Percentiles rank a stretch among this genome's conserved stretches.
These are phyloP conservation scores for Corymbia maculata DNA, from an alignment of 345 rosid species.

Conservation along the genomic window DNA sequence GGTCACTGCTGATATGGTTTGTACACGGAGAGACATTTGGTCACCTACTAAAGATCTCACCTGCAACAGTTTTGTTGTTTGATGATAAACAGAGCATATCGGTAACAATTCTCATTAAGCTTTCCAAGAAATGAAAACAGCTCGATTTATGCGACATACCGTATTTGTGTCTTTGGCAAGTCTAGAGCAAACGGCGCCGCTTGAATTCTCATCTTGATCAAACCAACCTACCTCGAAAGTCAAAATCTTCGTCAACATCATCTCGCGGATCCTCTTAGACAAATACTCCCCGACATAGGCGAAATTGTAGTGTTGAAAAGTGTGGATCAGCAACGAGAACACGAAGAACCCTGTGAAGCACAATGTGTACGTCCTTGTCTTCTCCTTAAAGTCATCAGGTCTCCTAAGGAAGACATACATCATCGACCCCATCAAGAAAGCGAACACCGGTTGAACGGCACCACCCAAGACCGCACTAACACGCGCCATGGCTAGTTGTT, in stretches of 20 bases:
- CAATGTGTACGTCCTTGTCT: neutral
- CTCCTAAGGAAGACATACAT: neutral
- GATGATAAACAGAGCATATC: neutral
- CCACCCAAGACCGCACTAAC: neutral
- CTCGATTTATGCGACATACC: neutral
- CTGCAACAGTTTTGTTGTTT: neutral
- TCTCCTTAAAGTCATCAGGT: neutral
- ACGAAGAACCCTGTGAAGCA: neutral
- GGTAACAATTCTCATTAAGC: neutral
- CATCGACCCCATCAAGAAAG: neutral
- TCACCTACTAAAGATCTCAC: neutral
- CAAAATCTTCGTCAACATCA: conserved; percentile 19
- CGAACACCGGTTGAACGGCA: neutral
- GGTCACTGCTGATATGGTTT: neutral
- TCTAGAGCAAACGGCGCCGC: conserved; percentile 24
- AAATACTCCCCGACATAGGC: conserved; percentile 17
- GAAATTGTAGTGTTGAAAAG: conserved; percentile 22
- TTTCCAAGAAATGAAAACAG: neutral
- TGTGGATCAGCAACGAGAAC: neutral
- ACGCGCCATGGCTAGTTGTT: neutral
- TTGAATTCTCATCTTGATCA: conserved; percentile 19
- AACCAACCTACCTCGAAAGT: conserved; percentile 29
- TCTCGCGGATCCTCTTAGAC: conserved; percentile 21
- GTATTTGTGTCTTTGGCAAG: conserved; percentile 21
- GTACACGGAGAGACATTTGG: neutral